Conservation (phyloP, 352 stramenopile genomes). For the Phytophthora litchii region DNA sequence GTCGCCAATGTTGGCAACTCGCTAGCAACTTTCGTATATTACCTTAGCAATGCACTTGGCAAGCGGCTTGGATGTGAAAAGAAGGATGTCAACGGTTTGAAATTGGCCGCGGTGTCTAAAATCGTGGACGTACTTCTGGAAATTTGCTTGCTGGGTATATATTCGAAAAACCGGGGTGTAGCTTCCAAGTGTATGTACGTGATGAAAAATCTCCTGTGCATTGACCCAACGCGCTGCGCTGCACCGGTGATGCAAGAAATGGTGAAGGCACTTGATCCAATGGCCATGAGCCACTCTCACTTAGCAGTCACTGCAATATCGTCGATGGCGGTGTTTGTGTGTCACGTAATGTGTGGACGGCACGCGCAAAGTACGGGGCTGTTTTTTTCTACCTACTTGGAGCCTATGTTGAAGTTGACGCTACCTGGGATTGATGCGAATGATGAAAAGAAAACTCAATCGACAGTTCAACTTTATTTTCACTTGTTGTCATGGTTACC, state of each 20-base stretch:
- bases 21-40: conserved; percentile 62
- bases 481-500: conserved; percentile 71
- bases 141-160: conserved; percentile 70
- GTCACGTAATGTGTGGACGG: conserved; percentile 68
- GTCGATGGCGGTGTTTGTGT: conserved; percentile 63
- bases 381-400: conserved; percentile 65
- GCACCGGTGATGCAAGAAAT: conserved; percentile 69
- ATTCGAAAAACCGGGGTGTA: conserved; percentile 71
- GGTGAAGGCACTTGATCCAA: conserved; percentile 68
- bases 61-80: conserved; percentile 67
- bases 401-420: conserved; percentile 63
- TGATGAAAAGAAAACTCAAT: conserved; percentile 76
- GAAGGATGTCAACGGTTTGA: conserved; percentile 21
- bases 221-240: conserved; percentile 50
- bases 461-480: conserved; percentile 73
- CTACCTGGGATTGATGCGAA: conserved; percentile 79
- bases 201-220: conserved; percentile 68
- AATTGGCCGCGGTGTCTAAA: conserved; percentile 34
- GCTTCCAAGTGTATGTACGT: conserved; percentile 74
- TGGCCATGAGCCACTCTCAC: conserved; percentile 75
- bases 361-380: conserved; percentile 46
- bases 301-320: conserved; percentile 74
- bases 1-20: conserved; percentile 60
- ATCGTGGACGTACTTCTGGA: conserved; percentile 61
- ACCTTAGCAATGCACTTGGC: conserved; percentile 52